Evolutionary conservation across 306 rosid species (phyloP), one percentile per base, ranked within the genome.

Genomic region (Castanea sativa): DNA sequence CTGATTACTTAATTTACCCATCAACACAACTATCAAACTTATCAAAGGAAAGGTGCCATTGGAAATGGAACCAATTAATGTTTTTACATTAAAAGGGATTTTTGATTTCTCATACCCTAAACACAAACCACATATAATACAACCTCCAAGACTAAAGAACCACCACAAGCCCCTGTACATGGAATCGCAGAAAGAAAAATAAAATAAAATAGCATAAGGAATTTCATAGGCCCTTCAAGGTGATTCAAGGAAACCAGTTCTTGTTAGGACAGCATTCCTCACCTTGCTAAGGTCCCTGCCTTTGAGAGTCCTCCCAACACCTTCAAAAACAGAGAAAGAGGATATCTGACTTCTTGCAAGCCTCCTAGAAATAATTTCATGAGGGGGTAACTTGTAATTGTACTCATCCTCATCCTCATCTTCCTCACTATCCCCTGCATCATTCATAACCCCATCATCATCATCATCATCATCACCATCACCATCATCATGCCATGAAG

Each of bases 261-360:
- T 88, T 19, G 83, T 81, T 64, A 94, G 85, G 21, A 92, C 81
- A 83, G 95, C 93, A 83, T 94, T 92, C 77, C 99, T 91, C 73
- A 94, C 86, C 86, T 90, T 91, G 88, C 97, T 92, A 2, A 94
- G 91, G 73, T 94, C 97, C 82, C 97, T 91, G 20, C 99, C 99
- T 67, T 94, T 94, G 4, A 94, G 91, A 49, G 99, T 94, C 77
- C 99, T 94, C 23, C 99, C 99, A 83, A 83, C 89, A 32, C 99
- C 99, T 91, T 94, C 99, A 83, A 88, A 84, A 21, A 94, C 98
- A 43, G 99, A 94, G 81, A 92, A 94, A 8, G 97, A 92, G 6
- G 98, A 92, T 52, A 91, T 94, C 43, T 89, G 89, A 76, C 87
- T 91, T 85, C 88, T 92, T 75, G 94, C 97, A 53, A 92, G 86